Conservation (phyloP, 495 filamentous ascomycete genomes). For the Neurospora sublineolata region DNA sequence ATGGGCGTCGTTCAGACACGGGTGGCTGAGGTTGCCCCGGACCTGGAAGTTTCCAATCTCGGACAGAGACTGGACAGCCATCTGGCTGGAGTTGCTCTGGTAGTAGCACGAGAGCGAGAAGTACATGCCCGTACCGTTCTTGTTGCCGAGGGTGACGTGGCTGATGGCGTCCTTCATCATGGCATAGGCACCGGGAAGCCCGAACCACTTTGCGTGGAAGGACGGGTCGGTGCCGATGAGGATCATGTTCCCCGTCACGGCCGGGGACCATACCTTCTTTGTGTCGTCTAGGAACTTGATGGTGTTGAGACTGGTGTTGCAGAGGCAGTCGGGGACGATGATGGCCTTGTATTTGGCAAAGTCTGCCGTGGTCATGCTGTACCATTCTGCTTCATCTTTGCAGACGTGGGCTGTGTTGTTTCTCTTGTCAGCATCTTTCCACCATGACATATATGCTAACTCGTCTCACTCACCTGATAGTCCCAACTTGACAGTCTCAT, state of each 20-base stretch:
- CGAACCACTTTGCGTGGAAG: constrained; percentile 17
- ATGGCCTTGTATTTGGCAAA: constrained; percentile 24
- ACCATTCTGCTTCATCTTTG: constrained; percentile 19
- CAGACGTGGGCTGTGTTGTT: constrained; percentile 18
- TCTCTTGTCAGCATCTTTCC: constrained; percentile 4
- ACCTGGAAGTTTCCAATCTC: constrained; percentile 34
- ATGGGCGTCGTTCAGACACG: constrained; percentile 35
- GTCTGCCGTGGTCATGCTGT: constrained; percentile 18
- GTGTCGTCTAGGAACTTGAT: constrained; percentile 22
- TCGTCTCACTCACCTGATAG: constrained; percentile 9
- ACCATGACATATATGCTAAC: background rate
- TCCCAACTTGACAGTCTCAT: constrained; percentile 8
- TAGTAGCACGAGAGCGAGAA: constrained; percentile 25
- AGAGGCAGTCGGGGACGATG: constrained; percentile 17
- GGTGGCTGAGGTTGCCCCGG: constrained; percentile 24
- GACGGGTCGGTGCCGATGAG: constrained; percentile 23
- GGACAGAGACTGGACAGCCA: constrained; percentile 29
- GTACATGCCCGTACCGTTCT: constrained; percentile 21
- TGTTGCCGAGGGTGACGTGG: constrained; percentile 11
- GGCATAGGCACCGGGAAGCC: constrained; percentile 14
- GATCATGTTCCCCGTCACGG: constrained; percentile 22
- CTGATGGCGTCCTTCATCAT: constrained; percentile 20
- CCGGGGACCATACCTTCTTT: constrained; percentile 19
- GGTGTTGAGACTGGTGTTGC: constrained; percentile 15
- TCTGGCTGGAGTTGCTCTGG: constrained; percentile 11